Base-by-base conservation (phyloP, 1,284 basidiomycete species). In the Marasmius fiardii region DNA sequence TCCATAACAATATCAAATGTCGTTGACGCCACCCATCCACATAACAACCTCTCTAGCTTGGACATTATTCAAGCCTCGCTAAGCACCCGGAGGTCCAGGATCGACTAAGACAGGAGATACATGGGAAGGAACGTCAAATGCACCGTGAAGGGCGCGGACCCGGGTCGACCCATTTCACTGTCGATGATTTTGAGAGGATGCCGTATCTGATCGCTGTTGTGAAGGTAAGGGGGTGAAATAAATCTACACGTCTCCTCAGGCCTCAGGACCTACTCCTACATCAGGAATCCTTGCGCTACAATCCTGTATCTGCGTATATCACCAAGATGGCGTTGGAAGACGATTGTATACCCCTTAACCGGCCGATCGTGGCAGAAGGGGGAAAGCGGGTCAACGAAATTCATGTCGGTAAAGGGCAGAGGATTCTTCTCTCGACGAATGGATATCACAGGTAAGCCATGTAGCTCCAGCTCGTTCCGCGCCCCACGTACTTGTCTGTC, bases 281-380 rank as follows among this genome's bases (percentile, higher is more conserved):
- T 49, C 43, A 74, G 70, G 77, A 80, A 60, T 63, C 69, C 0
- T 65, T 78, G 14, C 68, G 78, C 1, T 61, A 71, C 50, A 70
- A 75, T 53, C 68, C 76, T 0, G 68, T 73, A 4, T 68, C 68
- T 5, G 57, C 64, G 8, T 50, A 65, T 18, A 66, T 72, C 7
- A 55, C 61, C 11, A 67, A 74, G 14, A 56, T 63, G 1, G 70
- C 77, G 0, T 55, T 53, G 0, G 57, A 65, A 41, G 76, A 78
- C 57, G 73, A 75, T 51, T 60, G 74, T n/a, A 65, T 79, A n/a
- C 77, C 76, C 0, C 68, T 79, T 4, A 63, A 64, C 0, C 56
- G 63, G n/a, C 71, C 75, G 1, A 65, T 79, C 54, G 61, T 53
- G 1, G 61, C 65, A 2, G 60, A 55, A 28, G 61, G 66, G 16